These are phyloP conservation scores for Penicillium concentricum DNA, from an alignment of 2,329 filamentous ascomycete genomes.

Conservation along the genomic window DNA sequence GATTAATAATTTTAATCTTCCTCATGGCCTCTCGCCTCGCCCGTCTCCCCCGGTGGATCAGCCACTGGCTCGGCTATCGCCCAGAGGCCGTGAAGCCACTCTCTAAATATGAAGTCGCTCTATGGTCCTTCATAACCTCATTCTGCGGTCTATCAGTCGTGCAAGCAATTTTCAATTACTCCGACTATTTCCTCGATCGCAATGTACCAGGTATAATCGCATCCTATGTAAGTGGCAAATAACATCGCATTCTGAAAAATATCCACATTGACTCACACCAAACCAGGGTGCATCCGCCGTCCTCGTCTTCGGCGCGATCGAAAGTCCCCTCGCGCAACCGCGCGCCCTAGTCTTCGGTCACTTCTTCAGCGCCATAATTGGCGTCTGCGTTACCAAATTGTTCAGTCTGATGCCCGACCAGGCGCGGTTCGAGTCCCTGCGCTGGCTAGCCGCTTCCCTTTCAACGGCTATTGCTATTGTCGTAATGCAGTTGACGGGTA, in stretches of 20 bases:
- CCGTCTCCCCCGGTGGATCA: slow-evolving; percentile 27
- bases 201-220: slow-evolving; percentile 29
- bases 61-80: slow-evolving; percentile 32
- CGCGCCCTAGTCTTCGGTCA: slow-evolving; percentile 35
- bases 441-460: slow-evolving; percentile 35
- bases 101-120: slow-evolving; percentile 20
- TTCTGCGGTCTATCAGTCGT: slow-evolving; percentile 28
- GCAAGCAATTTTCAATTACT: slow-evolving; percentile 29
- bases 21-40: slow-evolving; percentile 20
- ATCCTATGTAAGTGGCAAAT: slow-evolving; percentile 23
- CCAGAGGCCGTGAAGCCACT: slow-evolving; percentile 24
- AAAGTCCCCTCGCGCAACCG: slow-evolving; percentile 34
- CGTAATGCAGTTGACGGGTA: slow-evolving; percentile 36
- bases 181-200: slow-evolving; percentile 25
- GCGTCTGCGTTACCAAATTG: slow-evolving; percentile 32
- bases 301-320: slow-evolving; percentile 33
- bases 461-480: slow-evolving; percentile 28
- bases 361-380: slow-evolving; percentile 33
- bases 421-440: slow-evolving; percentile 29
- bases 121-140: slow-evolving; percentile 29
- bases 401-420: slow-evolving; percentile 34
- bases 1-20: not conserved
- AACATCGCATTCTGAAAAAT: not conserved
- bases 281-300: slow-evolving; percentile 33
- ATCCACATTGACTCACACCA: not conserved